Percentiles rank a stretch among this genome's conserved stretches.
phyloP scores from a whole-genome alignment of 192 early-diverging fungal genomes.

The Pilobolus umbonatus region DNA sequence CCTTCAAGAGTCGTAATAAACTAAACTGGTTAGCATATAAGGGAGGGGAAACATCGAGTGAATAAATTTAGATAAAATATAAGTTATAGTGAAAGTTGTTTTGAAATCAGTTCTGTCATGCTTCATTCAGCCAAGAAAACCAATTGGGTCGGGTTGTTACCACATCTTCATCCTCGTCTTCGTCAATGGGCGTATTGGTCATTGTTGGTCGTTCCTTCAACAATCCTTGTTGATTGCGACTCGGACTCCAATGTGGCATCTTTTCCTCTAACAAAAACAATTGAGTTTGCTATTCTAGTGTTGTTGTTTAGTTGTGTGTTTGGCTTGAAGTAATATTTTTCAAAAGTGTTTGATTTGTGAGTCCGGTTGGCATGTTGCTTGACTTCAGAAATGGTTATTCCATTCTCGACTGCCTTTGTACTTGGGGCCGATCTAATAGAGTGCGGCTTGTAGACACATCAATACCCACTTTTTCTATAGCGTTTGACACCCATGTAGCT shows the following conservation, averaged over 20 bases:
- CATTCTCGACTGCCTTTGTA: slow-evolving; percentile 1
- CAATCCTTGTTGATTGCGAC: too few relatives aligned
- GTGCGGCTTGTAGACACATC: not conserved
- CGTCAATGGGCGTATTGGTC: too few relatives aligned
- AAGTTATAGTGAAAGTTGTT: too few relatives aligned
- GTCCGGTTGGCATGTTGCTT: slow-evolving; percentile 11
- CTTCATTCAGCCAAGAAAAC: not conserved
- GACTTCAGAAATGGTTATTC: not conserved
- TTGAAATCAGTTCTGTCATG: too few relatives aligned
- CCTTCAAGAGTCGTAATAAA: too few relatives aligned
- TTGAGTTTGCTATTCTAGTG: not conserved
- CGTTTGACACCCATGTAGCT: not conserved
- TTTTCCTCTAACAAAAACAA: not conserved
- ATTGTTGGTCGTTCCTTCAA: too few relatives aligned
- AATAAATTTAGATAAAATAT: too few relatives aligned
- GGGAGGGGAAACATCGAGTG: too few relatives aligned
- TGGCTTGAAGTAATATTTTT: slow-evolving; percentile 8
- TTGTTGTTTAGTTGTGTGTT: too few relatives aligned
- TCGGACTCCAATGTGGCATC: not conserved
- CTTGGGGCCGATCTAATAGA: slow-evolving; percentile 3
- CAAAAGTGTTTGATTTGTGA: not conserved
- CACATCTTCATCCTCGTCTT: not conserved
- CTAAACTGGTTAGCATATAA: too few relatives aligned
- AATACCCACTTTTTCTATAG: not conserved
- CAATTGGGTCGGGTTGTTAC: not conserved